phyloP scores from a whole-genome alignment of 2,329 filamentous ascomycete genomes.

The Aspergillus novoparasiticus region DNA sequence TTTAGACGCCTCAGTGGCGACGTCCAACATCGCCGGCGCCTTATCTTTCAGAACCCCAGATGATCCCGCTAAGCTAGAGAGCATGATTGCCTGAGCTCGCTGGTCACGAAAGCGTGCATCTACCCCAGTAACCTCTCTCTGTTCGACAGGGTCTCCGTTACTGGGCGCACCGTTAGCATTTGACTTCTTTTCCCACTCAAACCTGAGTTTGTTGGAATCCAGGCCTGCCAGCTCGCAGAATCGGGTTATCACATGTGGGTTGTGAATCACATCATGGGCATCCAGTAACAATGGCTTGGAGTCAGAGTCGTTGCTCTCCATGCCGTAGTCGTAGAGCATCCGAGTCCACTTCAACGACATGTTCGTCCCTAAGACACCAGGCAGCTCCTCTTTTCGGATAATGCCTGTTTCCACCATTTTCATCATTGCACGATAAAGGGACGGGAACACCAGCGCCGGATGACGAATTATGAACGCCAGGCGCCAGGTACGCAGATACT shows the following conservation, averaged over 20 bases:
- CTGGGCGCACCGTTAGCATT: not conserved
- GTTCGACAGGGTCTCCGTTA: not conserved
- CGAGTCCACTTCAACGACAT: conserved; percentile 37
- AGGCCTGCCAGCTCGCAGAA: conserved; percentile 35
- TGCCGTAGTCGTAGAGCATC: conserved; percentile 40
- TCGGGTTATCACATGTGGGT: conserved; percentile 30
- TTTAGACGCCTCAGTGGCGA: conserved; percentile 34
- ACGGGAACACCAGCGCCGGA: conserved; percentile 43
- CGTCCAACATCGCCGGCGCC: conserved; percentile 32
- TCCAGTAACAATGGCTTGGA: conserved; percentile 37
- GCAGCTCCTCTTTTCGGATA: conserved; percentile 19
- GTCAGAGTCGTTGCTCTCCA: conserved; percentile 23
- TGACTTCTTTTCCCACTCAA: conserved; percentile 33
- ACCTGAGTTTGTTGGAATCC: conserved; percentile 33
- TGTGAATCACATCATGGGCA: conserved; percentile 42
- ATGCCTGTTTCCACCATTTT: conserved; percentile 20
- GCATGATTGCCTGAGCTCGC: conserved; percentile 19
- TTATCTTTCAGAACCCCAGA: conserved; percentile 37
- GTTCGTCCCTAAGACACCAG: conserved; percentile 20
- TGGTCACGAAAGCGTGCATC: not conserved
- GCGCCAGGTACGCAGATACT: conserved; percentile 36
- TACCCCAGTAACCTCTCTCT: not conserved
- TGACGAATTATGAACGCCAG: conserved; percentile 44
- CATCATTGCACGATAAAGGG: conserved; percentile 36
- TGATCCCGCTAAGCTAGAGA: conserved; percentile 33